Conservation (phyloP, 2,329 filamentous ascomycete genomes). For the Aspergillus sp. region DNA sequence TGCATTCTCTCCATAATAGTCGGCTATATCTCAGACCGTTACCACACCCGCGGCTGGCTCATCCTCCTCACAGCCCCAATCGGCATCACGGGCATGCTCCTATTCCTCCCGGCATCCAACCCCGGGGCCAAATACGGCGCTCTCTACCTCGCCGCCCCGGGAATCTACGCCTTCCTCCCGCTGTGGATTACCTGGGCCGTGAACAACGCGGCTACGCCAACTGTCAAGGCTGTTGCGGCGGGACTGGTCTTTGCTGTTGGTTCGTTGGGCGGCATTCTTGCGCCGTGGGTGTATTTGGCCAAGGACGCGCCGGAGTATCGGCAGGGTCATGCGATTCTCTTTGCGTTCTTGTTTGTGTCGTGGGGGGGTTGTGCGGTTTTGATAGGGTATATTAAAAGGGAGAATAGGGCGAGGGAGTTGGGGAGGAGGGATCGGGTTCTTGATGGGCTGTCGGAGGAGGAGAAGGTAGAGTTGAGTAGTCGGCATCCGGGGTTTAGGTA, state of each 20-base stretch:
- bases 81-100: background rate
- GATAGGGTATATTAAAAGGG: constrained; percentile 1
- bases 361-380: background rate
- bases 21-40: constrained; percentile 8
- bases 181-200: constrained; percentile 8
- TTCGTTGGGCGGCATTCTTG: constrained; percentile 4
- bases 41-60: background rate
- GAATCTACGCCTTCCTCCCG: constrained; percentile 1
- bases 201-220: constrained; percentile 3
- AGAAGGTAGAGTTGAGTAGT: constrained; percentile 3
- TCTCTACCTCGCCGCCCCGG: constrained; percentile 3
- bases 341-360: constrained; percentile 1
- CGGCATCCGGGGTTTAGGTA: constrained; percentile 9
- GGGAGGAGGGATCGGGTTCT: background rate
- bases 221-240: background rate
- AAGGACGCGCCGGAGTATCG: constrained; percentile 7
- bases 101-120: background rate
- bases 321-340: constrained; percentile 6
- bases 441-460: background rate
- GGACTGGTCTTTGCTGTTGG: constrained; percentile 2
- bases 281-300: constrained; percentile 8
- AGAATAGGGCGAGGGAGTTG: background rate
- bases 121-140: constrained; percentile 8
- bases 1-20: constrained; percentile 2
- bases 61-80: background rate